Evolutionary conservation across 179 eudicot species (phyloP).

Genomic region (Carnegiea gigantea): DNA sequence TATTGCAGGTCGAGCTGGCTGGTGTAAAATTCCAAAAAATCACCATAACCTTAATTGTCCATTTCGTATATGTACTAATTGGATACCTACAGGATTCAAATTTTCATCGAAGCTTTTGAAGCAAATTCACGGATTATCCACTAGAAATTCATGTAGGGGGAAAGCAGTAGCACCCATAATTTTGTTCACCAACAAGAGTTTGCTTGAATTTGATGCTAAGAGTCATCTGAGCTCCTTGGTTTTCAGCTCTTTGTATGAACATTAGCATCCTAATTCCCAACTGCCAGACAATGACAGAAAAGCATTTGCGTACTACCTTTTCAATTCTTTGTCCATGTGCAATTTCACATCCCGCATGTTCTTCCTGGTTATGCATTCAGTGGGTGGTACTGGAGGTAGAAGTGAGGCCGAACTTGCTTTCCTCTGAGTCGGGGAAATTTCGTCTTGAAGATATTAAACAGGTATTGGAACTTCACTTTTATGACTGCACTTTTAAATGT

Average conservation of each 20-base stretch:
- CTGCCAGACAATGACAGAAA: background rate
- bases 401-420: slow-evolving; percentile 69
- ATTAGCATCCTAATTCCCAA: background rate
- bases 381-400: slow-evolving; percentile 62
- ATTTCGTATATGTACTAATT: background rate
- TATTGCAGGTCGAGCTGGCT: background rate
- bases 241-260: background rate
- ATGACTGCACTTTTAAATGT: background rate
- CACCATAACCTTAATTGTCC: background rate
- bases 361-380: slow-evolving; percentile 33
- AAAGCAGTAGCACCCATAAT: background rate
- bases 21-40: background rate
- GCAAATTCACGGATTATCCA: background rate
- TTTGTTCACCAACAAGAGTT: background rate
- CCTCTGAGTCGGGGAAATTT: slow-evolving; percentile 53
- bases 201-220: background rate
- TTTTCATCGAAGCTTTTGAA: background rate
- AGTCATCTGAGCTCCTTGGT: background rate
- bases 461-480: slow-evolving; percentile 33
- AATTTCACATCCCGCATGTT: background rate
- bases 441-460: slow-evolving; percentile 53
- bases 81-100: background rate
- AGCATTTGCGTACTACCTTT: background rate
- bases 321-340: background rate
- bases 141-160: background rate